Evolutionary conservation across 345 rosid species (phyloP).

Genomic region (Hibiscus syriacus): DNA sequence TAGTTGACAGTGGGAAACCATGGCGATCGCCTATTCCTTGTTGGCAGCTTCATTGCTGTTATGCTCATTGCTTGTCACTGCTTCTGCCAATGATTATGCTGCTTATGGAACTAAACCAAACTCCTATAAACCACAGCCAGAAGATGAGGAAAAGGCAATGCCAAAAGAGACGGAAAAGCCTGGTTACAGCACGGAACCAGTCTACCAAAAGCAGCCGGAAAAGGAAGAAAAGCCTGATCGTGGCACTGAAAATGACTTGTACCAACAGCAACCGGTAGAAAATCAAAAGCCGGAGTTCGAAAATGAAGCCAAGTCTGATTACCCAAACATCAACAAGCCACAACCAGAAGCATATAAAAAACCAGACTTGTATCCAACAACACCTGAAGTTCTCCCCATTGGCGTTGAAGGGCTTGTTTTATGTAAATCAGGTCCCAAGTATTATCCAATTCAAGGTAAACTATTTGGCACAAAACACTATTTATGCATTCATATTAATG

Average conservation of each 20-base stretch:
- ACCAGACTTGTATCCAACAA: no score
- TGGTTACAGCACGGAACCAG: no score
- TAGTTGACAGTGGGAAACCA: neutral
- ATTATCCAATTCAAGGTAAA: no score
- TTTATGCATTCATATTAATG: no score
- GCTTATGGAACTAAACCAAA: neutral
- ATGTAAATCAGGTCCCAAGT: slow-evolving; percentile 44
- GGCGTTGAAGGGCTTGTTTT: slow-evolving; percentile 49
- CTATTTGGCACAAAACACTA: no score
- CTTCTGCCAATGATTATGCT: slow-evolving; percentile 7
- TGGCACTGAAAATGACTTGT: neutral
- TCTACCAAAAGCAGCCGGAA: neutral
- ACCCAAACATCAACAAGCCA: no score
- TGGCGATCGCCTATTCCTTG: slow-evolving; percentile 6
- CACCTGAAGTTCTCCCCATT: slow-evolving; percentile 19
- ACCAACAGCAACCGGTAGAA: neutral
- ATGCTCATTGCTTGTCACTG: neutral
- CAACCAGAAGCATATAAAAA: no score
- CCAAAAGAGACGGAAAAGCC: no score
- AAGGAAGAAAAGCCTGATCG: neutral
- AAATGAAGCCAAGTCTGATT: no score
- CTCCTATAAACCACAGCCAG: neutral
- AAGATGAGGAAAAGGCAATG: no score
- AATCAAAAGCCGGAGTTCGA: no score
- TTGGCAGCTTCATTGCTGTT: slow-evolving; percentile 6